Evolutionary conservation across 306 rosid species (phyloP), one percentile per base, ranked within the genome.

Genomic region (Delonix regia): DNA sequence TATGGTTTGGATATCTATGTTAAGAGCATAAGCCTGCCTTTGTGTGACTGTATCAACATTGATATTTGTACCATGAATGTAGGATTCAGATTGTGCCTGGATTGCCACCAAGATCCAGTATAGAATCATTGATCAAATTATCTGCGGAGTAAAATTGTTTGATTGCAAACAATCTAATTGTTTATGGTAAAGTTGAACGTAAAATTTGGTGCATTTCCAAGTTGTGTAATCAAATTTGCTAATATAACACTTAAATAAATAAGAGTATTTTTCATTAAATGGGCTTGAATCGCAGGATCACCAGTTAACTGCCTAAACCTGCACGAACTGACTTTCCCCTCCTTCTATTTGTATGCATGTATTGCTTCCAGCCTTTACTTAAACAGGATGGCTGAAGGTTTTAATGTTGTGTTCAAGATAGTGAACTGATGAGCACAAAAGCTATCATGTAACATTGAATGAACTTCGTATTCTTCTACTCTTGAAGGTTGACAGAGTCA

Each of bases 401-500:
- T 70, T 9, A 69, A 36, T 67, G 13, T 27, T 71, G 65, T 76
- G 45, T 55, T 33, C 75, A 85, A 83, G 73, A 63, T 71, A 67
- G 57, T 79, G 79, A 76, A 83, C 61, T 73, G 34, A 3, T 51
- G 64, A 45, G 63, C 21, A 30, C 65, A 45, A 42, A 9, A 81
- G 86, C 69, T 78, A 69, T 78, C 38, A 41, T 78, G 64, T 71
- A 45, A 59, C 86, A 79, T 69, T 71, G 69, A 78, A 42, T 85
- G 93, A 90, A 39, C 66, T 80, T 24, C 33, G 51, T 73, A 30
- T 68, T 79, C 72, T 83, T 81, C 75, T 85, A 45, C 60, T 27
- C 81, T 85, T 72, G 87, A 84, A 86, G 83, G 77, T 87, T 79
- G 48, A 71, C 51, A 12, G 64, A 25, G 36, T 57, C n/a, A 78